Conservation (phyloP, 1,284 basidiomycete species). For the Lentinula novae-zelandiae region DNA sequence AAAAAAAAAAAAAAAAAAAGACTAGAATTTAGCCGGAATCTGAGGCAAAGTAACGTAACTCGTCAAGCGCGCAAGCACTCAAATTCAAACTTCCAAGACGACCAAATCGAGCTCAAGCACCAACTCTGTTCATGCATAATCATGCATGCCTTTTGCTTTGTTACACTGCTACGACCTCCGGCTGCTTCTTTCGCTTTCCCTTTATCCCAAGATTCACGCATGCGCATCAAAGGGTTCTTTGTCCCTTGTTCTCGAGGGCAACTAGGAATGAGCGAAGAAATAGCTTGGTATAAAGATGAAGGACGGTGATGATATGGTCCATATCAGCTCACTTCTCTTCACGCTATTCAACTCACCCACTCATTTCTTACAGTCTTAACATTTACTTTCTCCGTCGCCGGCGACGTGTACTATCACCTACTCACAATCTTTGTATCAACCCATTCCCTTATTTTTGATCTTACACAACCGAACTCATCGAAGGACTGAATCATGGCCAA, state of each 20-base stretch:
- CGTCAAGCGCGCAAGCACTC: too few species aligned
- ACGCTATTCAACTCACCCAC: background rate
- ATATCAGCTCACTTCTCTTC: background rate
- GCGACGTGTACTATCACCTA: background rate
- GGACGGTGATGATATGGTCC: background rate
- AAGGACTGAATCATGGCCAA: background rate
- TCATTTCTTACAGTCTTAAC: background rate
- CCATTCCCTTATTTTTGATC: background rate
- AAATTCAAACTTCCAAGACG: too few species aligned
- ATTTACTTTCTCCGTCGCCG: background rate
- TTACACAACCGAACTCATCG: background rate
- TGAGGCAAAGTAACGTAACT: too few species aligned
- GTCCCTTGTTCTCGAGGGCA: background rate
- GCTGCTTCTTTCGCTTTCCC: background rate
- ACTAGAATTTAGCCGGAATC: too few species aligned
- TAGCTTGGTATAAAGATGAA: background rate
- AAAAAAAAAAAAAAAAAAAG: too few species aligned
- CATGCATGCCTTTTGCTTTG: background rate
- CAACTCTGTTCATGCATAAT: background rate
- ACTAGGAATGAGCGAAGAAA: background rate
- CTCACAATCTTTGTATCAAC: background rate
- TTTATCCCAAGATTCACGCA: background rate
- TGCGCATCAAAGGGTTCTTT: background rate
- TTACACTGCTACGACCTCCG: background rate
- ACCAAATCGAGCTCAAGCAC: background rate